Conservation (phyloP, 2,329 filamentous ascomycete genomes). For the Arthrobotrys iridis region DNA sequence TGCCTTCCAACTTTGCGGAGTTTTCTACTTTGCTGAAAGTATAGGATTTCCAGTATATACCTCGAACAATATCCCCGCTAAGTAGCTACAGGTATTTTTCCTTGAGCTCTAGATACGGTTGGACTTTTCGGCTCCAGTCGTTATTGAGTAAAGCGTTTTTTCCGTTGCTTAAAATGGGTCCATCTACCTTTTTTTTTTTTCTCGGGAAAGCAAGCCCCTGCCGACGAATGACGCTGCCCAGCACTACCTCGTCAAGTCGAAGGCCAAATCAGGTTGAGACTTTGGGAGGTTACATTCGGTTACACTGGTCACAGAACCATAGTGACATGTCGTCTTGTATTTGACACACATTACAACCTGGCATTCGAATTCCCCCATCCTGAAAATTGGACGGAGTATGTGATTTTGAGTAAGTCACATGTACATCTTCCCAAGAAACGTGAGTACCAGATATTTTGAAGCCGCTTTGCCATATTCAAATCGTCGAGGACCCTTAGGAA, state of each 20-base stretch:
- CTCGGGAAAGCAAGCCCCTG: slow-evolving; percentile 40
- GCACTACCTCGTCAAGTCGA: slow-evolving; percentile 13
- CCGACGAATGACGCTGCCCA: slow-evolving; percentile 39
- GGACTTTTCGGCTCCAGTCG: not conserved
- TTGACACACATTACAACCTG: not conserved
- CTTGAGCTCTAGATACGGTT: slow-evolving; percentile 20
- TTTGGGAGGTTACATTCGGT: slow-evolving; percentile 53
- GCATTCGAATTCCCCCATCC: slow-evolving; percentile 17
- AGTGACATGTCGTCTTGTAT: slow-evolving; percentile 36
- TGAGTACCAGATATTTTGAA: not conserved
- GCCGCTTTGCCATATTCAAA: not conserved
- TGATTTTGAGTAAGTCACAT: not conserved
- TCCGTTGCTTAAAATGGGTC: slow-evolving; percentile 50
- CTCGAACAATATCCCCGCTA: slow-evolving; percentile 10
- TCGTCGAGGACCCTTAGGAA: not conserved
- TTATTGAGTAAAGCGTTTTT: slow-evolving; percentile 26
- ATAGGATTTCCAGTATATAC: slow-evolving; percentile 6
- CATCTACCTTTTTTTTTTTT: slow-evolving; percentile 28
- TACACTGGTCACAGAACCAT: slow-evolving; percentile 14
- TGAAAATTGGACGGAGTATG: slow-evolving; percentile 4
- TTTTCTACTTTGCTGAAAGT: not conserved
- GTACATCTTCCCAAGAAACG: not conserved
- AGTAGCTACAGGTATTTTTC: no score
- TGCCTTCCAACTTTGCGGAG: no score
- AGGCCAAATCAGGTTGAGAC: slow-evolving; percentile 33